A percentile compares a stretch with the other conserved stretches of the same genome.
Evolutionary conservation across 805 yeast genomes (phyloP).

Genomic region (Naumovozyma dairenensis): DNA sequence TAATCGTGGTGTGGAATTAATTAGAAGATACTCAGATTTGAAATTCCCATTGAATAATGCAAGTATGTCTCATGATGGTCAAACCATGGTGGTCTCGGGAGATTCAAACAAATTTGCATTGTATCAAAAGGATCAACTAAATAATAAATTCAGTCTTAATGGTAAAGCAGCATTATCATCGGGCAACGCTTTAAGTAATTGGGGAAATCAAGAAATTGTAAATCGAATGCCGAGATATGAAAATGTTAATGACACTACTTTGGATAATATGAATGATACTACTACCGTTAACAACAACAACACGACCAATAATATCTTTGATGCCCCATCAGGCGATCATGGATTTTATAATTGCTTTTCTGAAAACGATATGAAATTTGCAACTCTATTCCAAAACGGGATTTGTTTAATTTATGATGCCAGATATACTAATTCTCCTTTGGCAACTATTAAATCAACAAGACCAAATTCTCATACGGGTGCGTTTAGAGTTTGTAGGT

Average conservation of each 20-base stretch:
- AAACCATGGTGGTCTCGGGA: slow-evolving; percentile 59
- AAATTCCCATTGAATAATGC: slow-evolving; percentile 71
- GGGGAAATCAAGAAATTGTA: slow-evolving; percentile 25
- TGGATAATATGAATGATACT: slow-evolving; percentile 7
- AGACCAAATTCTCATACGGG: slow-evolving; percentile 46
- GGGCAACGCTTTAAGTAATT: too few relatives aligned
- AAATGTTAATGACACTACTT: slow-evolving; percentile 22
- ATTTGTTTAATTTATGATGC: slow-evolving; percentile 66
- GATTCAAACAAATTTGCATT: slow-evolving; percentile 62
- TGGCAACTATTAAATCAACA: slow-evolving; percentile 50
- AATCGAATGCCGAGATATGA: slow-evolving; percentile 24
- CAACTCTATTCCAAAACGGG: slow-evolving; percentile 83
- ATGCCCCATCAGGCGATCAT: slow-evolving; percentile 52
- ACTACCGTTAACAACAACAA: too few relatives aligned
- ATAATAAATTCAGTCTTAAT: slow-evolving; percentile 20
- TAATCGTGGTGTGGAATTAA: slow-evolving; percentile 37
- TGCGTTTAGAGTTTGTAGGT: slow-evolving; percentile 58
- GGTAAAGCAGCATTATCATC: slow-evolving; percentile 23
- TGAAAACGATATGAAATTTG: slow-evolving; percentile 62
- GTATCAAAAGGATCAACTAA: slow-evolving; percentile 30
- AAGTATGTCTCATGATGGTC: slow-evolving; percentile 52
- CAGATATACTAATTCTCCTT: slow-evolving; percentile 46
- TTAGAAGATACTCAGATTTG: slow-evolving; percentile 36
- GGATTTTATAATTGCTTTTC: slow-evolving; percentile 80
- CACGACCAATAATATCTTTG: slow-evolving; percentile 37